Conservation (phyloP, 164 flowering plant genomes). For the Vitis riparia region DNA sequence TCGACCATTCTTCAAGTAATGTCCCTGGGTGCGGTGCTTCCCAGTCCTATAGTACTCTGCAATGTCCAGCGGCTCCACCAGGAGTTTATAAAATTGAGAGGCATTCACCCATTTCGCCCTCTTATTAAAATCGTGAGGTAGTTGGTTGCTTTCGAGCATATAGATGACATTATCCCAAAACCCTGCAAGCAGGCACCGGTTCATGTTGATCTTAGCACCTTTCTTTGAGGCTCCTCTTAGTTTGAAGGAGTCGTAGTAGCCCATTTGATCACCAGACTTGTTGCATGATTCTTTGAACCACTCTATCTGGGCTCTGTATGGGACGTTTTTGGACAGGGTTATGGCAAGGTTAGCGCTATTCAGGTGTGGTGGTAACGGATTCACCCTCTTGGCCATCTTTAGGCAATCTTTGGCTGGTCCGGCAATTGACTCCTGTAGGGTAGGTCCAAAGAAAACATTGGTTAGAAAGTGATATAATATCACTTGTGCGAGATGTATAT, state of each 20-base stretch:
- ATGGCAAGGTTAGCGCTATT: conserved; percentile 56
- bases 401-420: conserved; percentile 43
- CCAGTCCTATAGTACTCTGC: conserved; percentile 64
- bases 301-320: conserved; percentile 68
- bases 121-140: conserved; percentile 63
- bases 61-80: conserved; percentile 82
- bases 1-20: conserved; percentile 58
- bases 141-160: conserved; percentile 57
- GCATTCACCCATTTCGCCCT: conserved; percentile 65
- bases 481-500: too few species aligned
- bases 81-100: conserved; percentile 65
- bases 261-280: conserved; percentile 49
- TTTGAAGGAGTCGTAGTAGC: conserved; percentile 82
- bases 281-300: conserved; percentile 79
- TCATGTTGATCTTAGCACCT: conserved; percentile 46
- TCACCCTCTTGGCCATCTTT: conserved; percentile 36
- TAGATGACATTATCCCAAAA: conserved; percentile 64
- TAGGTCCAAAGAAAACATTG: background rate
- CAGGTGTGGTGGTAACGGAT: conserved; percentile 48
- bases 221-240: conserved; percentile 40
- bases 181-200: conserved; percentile 47
- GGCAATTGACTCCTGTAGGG: conserved; percentile 30
- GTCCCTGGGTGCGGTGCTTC: conserved; percentile 47
- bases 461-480: background rate
- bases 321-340: conserved; percentile 39